Evolutionary conservation across 176 grass and related monocot species (phyloP), one percentile per base, ranked within the genome.

Genomic region (Cenchrus purpureus): DNA sequence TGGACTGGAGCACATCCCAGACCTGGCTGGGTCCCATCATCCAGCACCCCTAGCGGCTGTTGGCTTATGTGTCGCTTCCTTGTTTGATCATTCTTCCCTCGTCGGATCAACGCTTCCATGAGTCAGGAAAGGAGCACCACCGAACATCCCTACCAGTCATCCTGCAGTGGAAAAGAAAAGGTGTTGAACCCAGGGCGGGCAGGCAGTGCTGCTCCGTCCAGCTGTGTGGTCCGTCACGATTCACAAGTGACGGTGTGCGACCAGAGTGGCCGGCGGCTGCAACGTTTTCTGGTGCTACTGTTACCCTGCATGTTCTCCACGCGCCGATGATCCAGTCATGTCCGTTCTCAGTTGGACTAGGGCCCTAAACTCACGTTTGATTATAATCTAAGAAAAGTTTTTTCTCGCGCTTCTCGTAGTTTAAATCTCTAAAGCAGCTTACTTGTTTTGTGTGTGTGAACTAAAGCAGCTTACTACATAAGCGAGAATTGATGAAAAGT

Each of bases 231-330:
- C 48, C n/a, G 59, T 51, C 44, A 12, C 10, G 1, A 3, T 43
- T 46, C 10, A 19, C 10, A 13, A 22, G 17, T 48, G 60, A 25
- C 25, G 76, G 42, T 28, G 56, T 1, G 4, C 20, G 40, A 45
- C 16, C 58, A 44, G 20, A 17, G 40, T 31, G 54, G 12, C 15
- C 2, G 13, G 32, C 32, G 16, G 13, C 10, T 29, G 31, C 6
- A 49, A 48, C 7, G 22, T 65, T 66, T 74, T 51, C 28, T 16
- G 5, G 31, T 40, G 54, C 20, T 28, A 29, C 42, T 19, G 56
- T 46, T n/a, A 62, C 19, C 55, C 58, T 79, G 60, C 77, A 67
- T 40, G 62, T 51, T 80, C 51, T 20, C 55, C 75, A 62, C 75
- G 75, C 40, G 40, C 62, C 56, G 56, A 19, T 76, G 16, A 16